Base-by-base conservation (phyloP, 352 stramenopile species). In the Elongisporangium anandrum region DNA sequence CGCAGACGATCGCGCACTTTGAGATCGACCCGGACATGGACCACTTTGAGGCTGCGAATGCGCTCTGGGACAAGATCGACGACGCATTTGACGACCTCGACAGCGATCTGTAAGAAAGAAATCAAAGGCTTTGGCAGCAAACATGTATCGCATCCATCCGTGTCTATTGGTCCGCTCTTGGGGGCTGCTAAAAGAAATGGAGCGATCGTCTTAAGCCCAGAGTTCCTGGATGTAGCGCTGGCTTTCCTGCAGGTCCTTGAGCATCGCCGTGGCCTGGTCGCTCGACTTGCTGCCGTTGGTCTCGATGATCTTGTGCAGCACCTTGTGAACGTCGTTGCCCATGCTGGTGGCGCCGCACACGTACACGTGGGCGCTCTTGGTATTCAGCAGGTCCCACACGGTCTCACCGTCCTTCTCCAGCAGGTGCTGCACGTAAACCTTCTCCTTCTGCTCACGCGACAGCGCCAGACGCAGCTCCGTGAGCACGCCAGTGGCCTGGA, bases 391-490 rank as follows among this genome's bases (percentile, higher is more conserved):
- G 8, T 85, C 60, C 73, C 75, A 91, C 3, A 90, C 73, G 1
- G 65, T 45, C 47, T 78, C 81, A 9, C 82, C 81, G 24, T 97
- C 65, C 54, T 97, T 66, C 51, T 77, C 52, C 15, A 99, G 72
- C 61, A 98, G 71, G 72, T 99, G 89, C 79, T 99, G 97, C 54
- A 99, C 97, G 67, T 99, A 99, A 19, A 99, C 89, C 75, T 99
- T 99, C 1, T 97, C 49, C 15, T 69, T 52, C 57, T 95, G 75
- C 54, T 99, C 91, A 19, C 97, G 88, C 50, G 89, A 98, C 75
- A 99, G 99, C 12, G 97, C 97, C 17, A 98, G 63, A 63, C 98
- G 80, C 20, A 99, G 69, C 38, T 96, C 69, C 23, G 71, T 90
- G 19, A 99, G 77, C 53, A 91, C 88, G 5, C 94, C 94, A n/a